Base-by-base conservation (phyloP, 306 rosid species). In the Crotalaria pallida region DNA sequence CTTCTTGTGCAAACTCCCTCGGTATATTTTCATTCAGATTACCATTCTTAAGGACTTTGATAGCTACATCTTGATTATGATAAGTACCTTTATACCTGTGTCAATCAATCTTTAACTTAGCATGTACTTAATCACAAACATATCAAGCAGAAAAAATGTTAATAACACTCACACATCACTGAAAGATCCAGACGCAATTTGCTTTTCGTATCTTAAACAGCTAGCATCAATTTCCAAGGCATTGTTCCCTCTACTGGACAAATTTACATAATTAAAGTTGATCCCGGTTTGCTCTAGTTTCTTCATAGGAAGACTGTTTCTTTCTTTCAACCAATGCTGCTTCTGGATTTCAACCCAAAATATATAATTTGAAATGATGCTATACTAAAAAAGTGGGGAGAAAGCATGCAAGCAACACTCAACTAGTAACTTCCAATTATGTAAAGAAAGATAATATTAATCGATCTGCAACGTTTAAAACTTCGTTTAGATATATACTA, bases 81-180 rank as follows among this genome's bases (percentile, higher is more conserved):
- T 78, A 86, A 50, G 79, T 77, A 61, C 98, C 98, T 86, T 82
- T 87, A 67, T 81, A 92, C 88, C 98, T 92, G 78, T 72, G 75
- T 63, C 77, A 76, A 75, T 36, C 31, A 33, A 72, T 68, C 57
- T 31, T 62, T 70, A 47, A 77, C 53, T 73, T 74, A 65, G 72
- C 16, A 53, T 51, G 52, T n/a, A 77, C 49, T 64, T 45, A 44
- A 38, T 21, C 63, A 78, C 27, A 53, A 53, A 65, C 38, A 78
- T 24, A 62, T 71, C 38, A 38, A 45, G 58, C 44, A 38, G 31
- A 71, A 36, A 8, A 24, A 72, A 67, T 12, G n/a, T n/a, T n/a
- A n/a, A 52, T 52, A 57, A 71, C 58, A 89, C 98, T 92, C 80
- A 92, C 98, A 89, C 50, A 75, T 86, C 91, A 72, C 87, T 67